Percentiles rank a stretch among this genome's conserved stretches.
Conservation (phyloP, 2,329 filamentous ascomycete species). For the Botrytis fabae region DNA sequence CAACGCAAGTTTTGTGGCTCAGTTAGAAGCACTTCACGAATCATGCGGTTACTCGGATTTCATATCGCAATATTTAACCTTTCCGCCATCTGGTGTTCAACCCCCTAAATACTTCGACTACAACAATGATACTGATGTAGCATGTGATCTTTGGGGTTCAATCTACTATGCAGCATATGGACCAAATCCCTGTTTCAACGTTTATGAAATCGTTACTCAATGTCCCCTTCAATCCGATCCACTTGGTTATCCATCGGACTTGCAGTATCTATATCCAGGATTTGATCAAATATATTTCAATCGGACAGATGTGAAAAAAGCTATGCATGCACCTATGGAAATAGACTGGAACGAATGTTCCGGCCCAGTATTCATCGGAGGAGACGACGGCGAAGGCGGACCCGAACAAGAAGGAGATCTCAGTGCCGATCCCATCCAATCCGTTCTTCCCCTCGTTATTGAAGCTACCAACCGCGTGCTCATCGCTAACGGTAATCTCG, state of each 20-base stretch:
- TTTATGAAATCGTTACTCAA: slow-evolving; percentile 48
- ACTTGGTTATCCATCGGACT: slow-evolving; percentile 41
- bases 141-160: neutral
- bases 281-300: slow-evolving; percentile 51
- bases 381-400: slow-evolving; percentile 24
- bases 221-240: slow-evolving; percentile 46
- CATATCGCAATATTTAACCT: neutral
- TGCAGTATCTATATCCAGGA: slow-evolving; percentile 44
- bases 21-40: neutral
- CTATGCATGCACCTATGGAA: slow-evolving; percentile 48
- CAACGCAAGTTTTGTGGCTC: neutral
- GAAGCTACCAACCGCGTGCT: slow-evolving; percentile 53
- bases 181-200: slow-evolving; percentile 52
- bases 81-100: neutral
- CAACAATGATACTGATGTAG: neutral
- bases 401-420: slow-evolving; percentile 39
- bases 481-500: slow-evolving; percentile 50
- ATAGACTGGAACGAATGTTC: slow-evolving; percentile 47
- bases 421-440: slow-evolving; percentile 44
- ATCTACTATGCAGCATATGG: slow-evolving; percentile 33
- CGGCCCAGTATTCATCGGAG: slow-evolving; percentile 46
- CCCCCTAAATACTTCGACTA: neutral
- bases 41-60: neutral
- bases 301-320: slow-evolving; percentile 51
- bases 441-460: slow-evolving; percentile 50